These are phyloP conservation scores for Wickerhamiella sorbophila DNA, from an alignment of 805 yeast species.

Conservation along the genomic window DNA sequence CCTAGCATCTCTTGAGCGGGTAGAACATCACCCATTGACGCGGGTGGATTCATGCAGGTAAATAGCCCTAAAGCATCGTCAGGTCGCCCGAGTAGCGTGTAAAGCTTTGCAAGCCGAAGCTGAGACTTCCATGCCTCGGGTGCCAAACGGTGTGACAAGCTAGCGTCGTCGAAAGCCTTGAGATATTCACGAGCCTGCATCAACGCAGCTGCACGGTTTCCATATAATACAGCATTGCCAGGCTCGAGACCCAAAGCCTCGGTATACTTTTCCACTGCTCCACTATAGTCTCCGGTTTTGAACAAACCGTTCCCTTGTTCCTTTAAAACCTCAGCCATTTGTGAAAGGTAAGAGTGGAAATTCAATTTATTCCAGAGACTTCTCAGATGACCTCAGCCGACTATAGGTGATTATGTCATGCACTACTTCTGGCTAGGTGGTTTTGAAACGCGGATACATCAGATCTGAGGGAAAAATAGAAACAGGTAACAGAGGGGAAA, in stretches of 20 bases:
- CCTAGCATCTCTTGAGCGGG: conserved; percentile 27
- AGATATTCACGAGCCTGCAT: conserved; percentile 24
- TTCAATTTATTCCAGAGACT: not conserved
- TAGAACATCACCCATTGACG: conserved; percentile 16
- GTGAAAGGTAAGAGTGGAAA: not conserved
- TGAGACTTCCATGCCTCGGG: conserved; percentile 25
- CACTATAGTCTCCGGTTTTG: conserved; percentile 24
- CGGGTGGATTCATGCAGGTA: conserved; percentile 12
- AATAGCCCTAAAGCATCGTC: conserved; percentile 24
- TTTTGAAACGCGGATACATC: not conserved
- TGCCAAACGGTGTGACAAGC: conserved; percentile 20
- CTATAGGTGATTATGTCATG: no score
- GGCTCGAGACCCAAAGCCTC: conserved; percentile 27
- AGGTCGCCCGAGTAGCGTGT: conserved; percentile 24
- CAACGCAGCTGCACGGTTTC: conserved; percentile 29
- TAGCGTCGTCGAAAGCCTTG: conserved; percentile 25
- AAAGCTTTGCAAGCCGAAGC: conserved; percentile 26
- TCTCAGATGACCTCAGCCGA: not conserved
- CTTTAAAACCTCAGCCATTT: conserved; percentile 20
- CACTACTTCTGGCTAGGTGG: no score
- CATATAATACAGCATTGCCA: conserved; percentile 24
- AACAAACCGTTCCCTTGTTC: conserved; percentile 28
- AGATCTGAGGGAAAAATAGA: conserved; percentile 1
- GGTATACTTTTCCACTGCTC: conserved; percentile 23
- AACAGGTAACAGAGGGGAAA: no score